Percentiles rank a stretch among this genome's conserved stretches.
phyloP scores from a whole-genome alignment of 352 stramenopile genomes.

The Globisporangium cylindrosporum region DNA sequence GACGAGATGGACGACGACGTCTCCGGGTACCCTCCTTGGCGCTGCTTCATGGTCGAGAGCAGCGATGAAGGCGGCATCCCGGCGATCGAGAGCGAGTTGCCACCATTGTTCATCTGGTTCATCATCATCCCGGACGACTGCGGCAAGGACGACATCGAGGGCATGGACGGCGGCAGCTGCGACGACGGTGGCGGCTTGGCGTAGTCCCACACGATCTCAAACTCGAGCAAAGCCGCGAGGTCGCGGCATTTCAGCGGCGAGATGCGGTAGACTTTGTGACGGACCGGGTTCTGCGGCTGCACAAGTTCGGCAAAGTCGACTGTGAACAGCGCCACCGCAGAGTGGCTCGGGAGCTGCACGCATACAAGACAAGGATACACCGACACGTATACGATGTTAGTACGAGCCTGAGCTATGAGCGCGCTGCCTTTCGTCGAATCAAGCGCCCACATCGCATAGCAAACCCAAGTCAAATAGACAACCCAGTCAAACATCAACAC shows the following conservation, averaged over 20 bases:
- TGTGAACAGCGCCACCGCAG: conserved; percentile 70
- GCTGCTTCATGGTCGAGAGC: conserved; percentile 30
- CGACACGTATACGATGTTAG: background rate
- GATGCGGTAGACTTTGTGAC: conserved; percentile 56
- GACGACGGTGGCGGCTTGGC: conserved; percentile 10
- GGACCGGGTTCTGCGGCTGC: conserved; percentile 39
- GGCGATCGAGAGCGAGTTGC: conserved; percentile 18
- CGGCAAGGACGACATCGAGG: conserved; percentile 11
- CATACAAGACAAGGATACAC: background rate
- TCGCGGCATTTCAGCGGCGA: conserved; percentile 75
- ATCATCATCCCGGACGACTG: conserved; percentile 19
- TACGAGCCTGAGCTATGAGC: background rate
- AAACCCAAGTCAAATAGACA: background rate
- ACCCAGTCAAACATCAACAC: conserved; percentile 13
- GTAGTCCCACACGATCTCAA: conserved; percentile 73
- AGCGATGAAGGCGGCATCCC: conserved; percentile 38
- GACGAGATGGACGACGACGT: conserved; percentile 36
- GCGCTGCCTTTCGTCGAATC: background rate
- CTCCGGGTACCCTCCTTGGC: conserved; percentile 13
- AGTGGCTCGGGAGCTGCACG: conserved; percentile 71
- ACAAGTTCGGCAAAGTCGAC: conserved; percentile 75
- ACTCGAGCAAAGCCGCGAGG: conserved; percentile 65
- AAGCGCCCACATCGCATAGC: background rate
- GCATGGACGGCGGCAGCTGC: conserved; percentile 10
- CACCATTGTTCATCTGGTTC: conserved; percentile 11